Evolutionary conservation across 2,329 filamentous ascomycete species (phyloP).

Genomic region (Penicillium italicum): DNA sequence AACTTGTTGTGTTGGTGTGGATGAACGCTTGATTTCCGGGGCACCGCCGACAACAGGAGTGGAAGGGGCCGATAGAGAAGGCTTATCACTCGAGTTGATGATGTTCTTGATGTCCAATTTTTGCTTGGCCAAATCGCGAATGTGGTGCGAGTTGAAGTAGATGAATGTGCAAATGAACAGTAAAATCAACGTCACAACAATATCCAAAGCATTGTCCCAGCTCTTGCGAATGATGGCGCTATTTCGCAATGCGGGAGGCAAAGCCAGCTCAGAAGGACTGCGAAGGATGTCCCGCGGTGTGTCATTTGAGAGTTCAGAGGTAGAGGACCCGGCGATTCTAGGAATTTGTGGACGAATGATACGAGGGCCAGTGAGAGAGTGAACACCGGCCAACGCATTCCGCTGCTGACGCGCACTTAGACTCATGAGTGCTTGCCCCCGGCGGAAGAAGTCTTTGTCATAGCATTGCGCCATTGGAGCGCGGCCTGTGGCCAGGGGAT

Average conservation of each 20-base stretch:
- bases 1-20: conserved; percentile 21
- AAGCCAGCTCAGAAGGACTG: conserved; percentile 36
- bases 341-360: conserved; percentile 39
- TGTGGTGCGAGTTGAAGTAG: conserved; percentile 42
- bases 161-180: conserved; percentile 42
- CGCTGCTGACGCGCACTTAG: conserved; percentile 49
- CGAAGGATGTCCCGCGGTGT: conserved; percentile 37
- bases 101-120: conserved; percentile 47
- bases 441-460: conserved; percentile 47
- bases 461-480: conserved; percentile 58
- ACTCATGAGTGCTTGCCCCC: conserved; percentile 38
- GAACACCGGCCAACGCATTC: conserved; percentile 67
- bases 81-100: conserved; percentile 39
- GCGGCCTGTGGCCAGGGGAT: conserved; percentile 77
- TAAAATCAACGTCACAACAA: conserved; percentile 42
- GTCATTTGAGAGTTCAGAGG: conserved; percentile 35
- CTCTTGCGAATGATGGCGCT: conserved; percentile 46
- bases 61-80: conserved; percentile 37
- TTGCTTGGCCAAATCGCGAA: conserved; percentile 42
- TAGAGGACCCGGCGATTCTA: conserved; percentile 44
- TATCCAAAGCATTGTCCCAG: conserved; percentile 46
- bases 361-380: conserved; percentile 56
- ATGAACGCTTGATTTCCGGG: conserved; percentile 27
- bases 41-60: conserved; percentile 33
- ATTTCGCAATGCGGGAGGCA: conserved; percentile 39